Evolutionary conservation across 2,329 filamentous ascomycete genomes (phyloP).

Genomic region (Kalaharituber pfeilii): DNA sequence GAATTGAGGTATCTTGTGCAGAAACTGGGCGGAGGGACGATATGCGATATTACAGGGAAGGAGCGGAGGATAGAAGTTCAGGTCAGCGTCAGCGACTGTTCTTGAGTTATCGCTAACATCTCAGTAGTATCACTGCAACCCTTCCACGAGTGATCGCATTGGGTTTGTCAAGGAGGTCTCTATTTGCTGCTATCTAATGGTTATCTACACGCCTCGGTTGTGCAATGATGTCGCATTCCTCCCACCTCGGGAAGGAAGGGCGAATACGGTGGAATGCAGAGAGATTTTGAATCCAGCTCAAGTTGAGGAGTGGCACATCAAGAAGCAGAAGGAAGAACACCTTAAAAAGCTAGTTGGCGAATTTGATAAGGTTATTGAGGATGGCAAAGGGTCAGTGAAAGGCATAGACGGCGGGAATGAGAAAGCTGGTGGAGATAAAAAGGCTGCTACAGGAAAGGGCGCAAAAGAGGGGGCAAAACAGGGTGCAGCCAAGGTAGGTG

Average conservation of each 20-base stretch:
- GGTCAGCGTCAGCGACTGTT: slow-evolving; percentile 9
- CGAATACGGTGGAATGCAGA: slow-evolving; percentile 60
- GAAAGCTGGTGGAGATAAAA: slow-evolving; percentile 31
- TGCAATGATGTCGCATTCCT: slow-evolving; percentile 77
- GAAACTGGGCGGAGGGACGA: slow-evolving; percentile 57
- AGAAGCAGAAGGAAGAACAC: slow-evolving; percentile 14
- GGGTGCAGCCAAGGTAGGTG: not conserved
- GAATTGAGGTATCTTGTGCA: slow-evolving; percentile 77
- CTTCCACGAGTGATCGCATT: slow-evolving; percentile 37
- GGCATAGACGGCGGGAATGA: slow-evolving; percentile 23
- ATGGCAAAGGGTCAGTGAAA: slow-evolving; percentile 14
- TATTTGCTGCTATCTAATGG: slow-evolving; percentile 85
- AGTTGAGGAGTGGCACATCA: slow-evolving; percentile 31
- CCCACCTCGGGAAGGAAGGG: slow-evolving; percentile 58
- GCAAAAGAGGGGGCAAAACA: not conserved
- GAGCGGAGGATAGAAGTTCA: slow-evolving; percentile 72
- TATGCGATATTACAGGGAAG: slow-evolving; percentile 70
- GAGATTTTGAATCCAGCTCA: slow-evolving; percentile 45
- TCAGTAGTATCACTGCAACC: slow-evolving; percentile 38
- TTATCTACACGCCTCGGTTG: slow-evolving; percentile 72
- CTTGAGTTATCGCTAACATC: slow-evolving; percentile 27
- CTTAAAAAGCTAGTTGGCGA: slow-evolving; percentile 13
- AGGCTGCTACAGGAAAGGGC: not conserved
- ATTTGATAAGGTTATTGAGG: slow-evolving; percentile 16
- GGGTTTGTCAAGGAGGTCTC: slow-evolving; percentile 85